These are phyloP conservation scores for Solanum pinnatisectum DNA, from an alignment of 257 asterid genomes.

Conservation along the genomic window DNA sequence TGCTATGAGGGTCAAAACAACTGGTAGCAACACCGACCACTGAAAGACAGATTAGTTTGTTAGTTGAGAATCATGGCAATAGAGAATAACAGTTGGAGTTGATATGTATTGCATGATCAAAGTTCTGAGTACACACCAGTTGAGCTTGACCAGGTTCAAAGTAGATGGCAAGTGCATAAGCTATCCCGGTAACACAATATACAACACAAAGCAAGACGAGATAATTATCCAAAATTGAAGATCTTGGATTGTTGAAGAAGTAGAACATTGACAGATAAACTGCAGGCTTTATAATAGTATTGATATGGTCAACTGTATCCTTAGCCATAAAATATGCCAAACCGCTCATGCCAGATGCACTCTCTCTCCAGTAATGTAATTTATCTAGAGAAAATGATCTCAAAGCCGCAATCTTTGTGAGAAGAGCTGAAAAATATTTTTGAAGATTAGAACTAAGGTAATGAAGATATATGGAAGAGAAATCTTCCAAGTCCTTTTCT, in stretches of 20 bases:
- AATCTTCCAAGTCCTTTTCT: neutral
- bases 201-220: conserved; percentile 70
- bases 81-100: neutral
- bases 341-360: conserved; percentile 96
- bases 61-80: neutral
- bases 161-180: conserved; percentile 84
- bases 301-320: conserved; percentile 88
- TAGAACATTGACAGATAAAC: conserved; percentile 94
- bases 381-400: conserved; percentile 87
- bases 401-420: conserved; percentile 80
- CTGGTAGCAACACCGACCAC: conserved; percentile 90
- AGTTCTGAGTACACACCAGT: conserved; percentile 41
- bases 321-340: conserved; percentile 85
- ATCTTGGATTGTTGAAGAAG: conserved; percentile 96
- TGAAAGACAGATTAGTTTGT: conserved; percentile 13
- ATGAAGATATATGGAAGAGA: neutral
- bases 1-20: conserved; percentile 76
- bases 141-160: conserved; percentile 86
- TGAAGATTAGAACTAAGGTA: neutral
- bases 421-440: conserved; percentile 47
- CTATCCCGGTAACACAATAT: conserved; percentile 95
- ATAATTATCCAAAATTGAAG: conserved; percentile 66
- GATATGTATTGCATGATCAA: neutral
- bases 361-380: conserved; percentile 96
- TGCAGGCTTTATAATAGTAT: conserved; percentile 74